A percentile compares a stretch with the other conserved stretches of the same genome.
Conservation (phyloP, 257 asterid genomes). For the Ilex aquifolium region DNA sequence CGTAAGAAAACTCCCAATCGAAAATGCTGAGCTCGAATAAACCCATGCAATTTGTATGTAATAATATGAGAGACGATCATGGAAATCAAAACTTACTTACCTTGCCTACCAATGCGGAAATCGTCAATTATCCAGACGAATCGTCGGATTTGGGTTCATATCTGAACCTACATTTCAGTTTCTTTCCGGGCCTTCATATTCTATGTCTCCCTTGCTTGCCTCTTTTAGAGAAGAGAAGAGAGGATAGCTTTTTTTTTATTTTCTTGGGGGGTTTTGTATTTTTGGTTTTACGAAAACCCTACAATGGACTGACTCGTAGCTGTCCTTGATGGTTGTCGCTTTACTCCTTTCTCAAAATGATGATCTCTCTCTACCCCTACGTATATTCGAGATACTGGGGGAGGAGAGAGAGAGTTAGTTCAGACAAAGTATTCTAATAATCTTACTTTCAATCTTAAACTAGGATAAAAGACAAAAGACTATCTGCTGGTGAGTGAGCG, state of each 20-base stretch:
- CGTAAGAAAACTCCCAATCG: background rate
- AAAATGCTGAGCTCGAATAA: background rate
- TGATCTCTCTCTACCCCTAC: background rate
- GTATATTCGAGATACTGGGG: no score
- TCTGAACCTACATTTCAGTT: background rate
- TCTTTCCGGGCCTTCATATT: background rate
- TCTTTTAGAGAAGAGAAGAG: background rate
- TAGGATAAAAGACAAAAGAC: background rate
- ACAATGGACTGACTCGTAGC: background rate
- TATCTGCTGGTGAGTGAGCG: no score
- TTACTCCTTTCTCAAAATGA: constrained; percentile 5
- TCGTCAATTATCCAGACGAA: constrained; percentile 41
- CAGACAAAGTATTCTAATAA: background rate
- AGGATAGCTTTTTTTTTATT: background rate
- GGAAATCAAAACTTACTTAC: constrained; percentile 38
- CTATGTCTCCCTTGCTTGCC: no score
- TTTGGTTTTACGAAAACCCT: constrained; percentile 1
- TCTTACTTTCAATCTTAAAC: background rate
- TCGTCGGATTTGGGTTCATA: constrained; percentile 32
- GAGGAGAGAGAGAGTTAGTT: background rate
- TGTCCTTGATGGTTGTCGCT: constrained; percentile 2
- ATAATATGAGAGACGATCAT: constrained; percentile 19
- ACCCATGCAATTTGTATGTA: background rate
- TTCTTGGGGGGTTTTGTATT: no score
- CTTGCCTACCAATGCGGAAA: constrained; percentile 37